Percentiles rank a stretch among this genome's conserved stretches.
Evolutionary conservation across 1,284 basidiomycete species (phyloP).

Genomic region (Trichosporon coremiiforme): DNA sequence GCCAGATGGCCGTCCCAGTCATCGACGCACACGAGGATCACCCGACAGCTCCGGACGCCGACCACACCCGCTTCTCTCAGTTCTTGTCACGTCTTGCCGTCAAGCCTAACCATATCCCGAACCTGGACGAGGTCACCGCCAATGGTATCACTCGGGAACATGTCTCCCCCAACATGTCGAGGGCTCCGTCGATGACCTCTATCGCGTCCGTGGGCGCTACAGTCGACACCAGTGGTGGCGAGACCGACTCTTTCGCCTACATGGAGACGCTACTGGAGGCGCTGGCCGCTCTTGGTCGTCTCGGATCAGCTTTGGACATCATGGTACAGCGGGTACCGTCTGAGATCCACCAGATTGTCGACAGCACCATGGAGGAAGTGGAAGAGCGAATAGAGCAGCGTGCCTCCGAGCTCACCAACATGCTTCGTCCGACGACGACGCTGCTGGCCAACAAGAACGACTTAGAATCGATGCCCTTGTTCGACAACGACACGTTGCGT

Average conservation of each 20-base stretch:
- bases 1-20: constrained; percentile 63
- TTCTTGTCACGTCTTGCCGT: constrained; percentile 72
- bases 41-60: constrained; percentile 18
- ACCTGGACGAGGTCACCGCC: constrained; percentile 45
- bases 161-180: constrained; percentile 15
- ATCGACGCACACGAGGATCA: constrained; percentile 29
- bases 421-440: constrained; percentile 60
- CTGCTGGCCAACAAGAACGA: constrained; percentile 28
- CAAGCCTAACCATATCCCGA: constrained; percentile 74
- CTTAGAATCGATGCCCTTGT: constrained; percentile 31
- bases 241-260: constrained; percentile 73
- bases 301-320: constrained; percentile 81
- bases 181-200: constrained; percentile 55
- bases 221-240: constrained; percentile 16
- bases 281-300: constrained; percentile 83
- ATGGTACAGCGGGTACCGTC: constrained; percentile 79
- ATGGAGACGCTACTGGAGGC: constrained; percentile 93
- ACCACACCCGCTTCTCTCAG: constrained; percentile 56
- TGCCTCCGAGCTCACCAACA: constrained; percentile 67
- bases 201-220: constrained; percentile 55
- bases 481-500: constrained; percentile 59
- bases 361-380: constrained; percentile 31
- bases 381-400: constrained; percentile 26
- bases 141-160: not conserved
- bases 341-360: constrained; percentile 66